Percentiles rank a stretch among this genome's conserved stretches.
Evolutionary conservation across 805 yeast species (phyloP).

Genomic region (Cephaloascus albidus): DNA sequence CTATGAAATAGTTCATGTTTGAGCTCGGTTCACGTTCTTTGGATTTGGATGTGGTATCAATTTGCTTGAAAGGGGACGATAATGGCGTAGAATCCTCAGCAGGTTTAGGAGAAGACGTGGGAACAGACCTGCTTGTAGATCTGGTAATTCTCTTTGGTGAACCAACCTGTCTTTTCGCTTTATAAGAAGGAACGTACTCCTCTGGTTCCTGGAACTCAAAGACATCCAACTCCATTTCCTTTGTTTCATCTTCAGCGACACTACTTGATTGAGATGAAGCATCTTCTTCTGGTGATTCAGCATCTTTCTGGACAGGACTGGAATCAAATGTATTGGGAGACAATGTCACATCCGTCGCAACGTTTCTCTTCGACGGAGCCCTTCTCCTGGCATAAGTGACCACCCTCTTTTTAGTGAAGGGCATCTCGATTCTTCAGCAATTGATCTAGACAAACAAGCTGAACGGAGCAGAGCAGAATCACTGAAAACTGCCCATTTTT

Average conservation of each 20-base stretch:
- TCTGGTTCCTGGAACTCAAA: too few species aligned
- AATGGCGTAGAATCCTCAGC: not conserved
- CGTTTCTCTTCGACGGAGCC: not conserved
- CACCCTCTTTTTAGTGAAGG: not conserved
- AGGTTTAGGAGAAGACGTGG: not conserved
- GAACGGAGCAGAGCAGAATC: too few species aligned
- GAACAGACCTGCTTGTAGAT: not conserved
- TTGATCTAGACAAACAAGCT: too few species aligned
- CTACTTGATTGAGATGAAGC: too few species aligned
- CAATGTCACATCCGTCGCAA: not conserved
- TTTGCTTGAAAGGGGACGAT: not conserved
- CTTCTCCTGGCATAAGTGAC: not conserved
- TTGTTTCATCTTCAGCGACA: too few species aligned
- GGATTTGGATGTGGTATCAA: not conserved
- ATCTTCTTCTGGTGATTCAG: too few species aligned
- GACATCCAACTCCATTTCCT: too few species aligned
- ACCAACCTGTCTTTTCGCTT: conserved; percentile 12
- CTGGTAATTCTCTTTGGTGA: conserved; percentile 7
- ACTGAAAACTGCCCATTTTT: too few species aligned
- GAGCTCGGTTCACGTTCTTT: not conserved
- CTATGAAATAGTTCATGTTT: not conserved
- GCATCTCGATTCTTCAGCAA: too few species aligned
- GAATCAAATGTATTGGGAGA: not conserved
- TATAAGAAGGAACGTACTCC: too few species aligned
- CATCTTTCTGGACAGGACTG: too few species aligned